phyloP scores from a whole-genome alignment of 2,329 filamentous ascomycete species.

The Nemania sp. region DNA sequence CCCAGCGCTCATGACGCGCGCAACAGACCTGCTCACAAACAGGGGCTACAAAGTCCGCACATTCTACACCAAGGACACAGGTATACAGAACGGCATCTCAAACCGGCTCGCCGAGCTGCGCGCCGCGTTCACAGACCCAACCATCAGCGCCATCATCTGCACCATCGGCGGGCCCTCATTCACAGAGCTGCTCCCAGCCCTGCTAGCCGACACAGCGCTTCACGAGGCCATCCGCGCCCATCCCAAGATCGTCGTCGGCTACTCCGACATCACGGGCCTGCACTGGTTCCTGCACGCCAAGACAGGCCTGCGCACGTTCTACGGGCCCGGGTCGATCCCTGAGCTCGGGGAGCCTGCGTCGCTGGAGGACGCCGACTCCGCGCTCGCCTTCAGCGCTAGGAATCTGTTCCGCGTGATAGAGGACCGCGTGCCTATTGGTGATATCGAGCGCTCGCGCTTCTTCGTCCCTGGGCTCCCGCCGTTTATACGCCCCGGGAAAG shows the following conservation, averaged over 20 bases:
- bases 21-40: slow-evolving; percentile 46
- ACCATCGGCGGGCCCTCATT: slow-evolving; percentile 56
- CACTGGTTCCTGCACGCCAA: slow-evolving; percentile 57
- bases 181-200: slow-evolving; percentile 55
- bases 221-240: slow-evolving; percentile 51
- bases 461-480: slow-evolving; percentile 49
- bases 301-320: slow-evolving; percentile 58
- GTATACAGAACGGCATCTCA: slow-evolving; percentile 51
- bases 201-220: slow-evolving; percentile 54
- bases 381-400: slow-evolving; percentile 50
- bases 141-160: slow-evolving; percentile 54
- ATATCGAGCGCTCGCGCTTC: slow-evolving; percentile 49
- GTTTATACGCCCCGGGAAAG: slow-evolving; percentile 38
- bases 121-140: slow-evolving; percentile 53
- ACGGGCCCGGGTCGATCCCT: slow-evolving; percentile 56
- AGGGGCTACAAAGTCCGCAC: slow-evolving; percentile 53
- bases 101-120: slow-evolving; percentile 56
- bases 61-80: slow-evolving; percentile 51
- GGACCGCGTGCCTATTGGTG: slow-evolving; percentile 46
- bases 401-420: slow-evolving; percentile 52
- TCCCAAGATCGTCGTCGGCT: slow-evolving; percentile 59
- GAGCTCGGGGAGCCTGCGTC: slow-evolving; percentile 53
- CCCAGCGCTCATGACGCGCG: slow-evolving; percentile 50
- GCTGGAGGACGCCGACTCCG: slow-evolving; percentile 42
- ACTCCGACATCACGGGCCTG: slow-evolving; percentile 57